A percentile compares a stretch with the other conserved stretches of the same genome.
These are phyloP conservation scores for Macrolepiota albuminosa DNA, from an alignment of 768 basidiomycete genomes.

Conservation along the genomic window DNA sequence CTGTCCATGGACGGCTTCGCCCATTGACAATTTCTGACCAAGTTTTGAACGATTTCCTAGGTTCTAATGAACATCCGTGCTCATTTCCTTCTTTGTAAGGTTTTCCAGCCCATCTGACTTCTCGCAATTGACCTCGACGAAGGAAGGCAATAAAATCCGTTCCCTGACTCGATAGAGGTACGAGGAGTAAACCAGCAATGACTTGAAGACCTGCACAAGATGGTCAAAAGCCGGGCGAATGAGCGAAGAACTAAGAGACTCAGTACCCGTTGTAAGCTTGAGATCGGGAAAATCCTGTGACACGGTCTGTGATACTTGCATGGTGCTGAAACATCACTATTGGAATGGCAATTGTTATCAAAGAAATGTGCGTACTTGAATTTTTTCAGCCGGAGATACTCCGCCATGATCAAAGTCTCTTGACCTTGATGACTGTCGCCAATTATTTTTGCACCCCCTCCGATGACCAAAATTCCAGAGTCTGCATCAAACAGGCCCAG, in stretches of 20 bases:
- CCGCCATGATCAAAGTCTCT: slow-evolving; percentile 73
- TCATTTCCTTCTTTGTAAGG: slow-evolving; percentile 44
- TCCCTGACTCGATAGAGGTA: slow-evolving; percentile 68
- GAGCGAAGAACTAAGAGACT: not conserved
- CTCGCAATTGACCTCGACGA: slow-evolving; percentile 66
- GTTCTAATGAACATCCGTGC: slow-evolving; percentile 48
- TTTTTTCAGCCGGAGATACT: slow-evolving; percentile 72
- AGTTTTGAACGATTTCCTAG: slow-evolving; percentile 72
- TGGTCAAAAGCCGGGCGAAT: not conserved
- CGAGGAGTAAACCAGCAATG: slow-evolving; percentile 70
- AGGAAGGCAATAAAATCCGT: slow-evolving; percentile 80
- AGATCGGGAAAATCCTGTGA: slow-evolving; percentile 70
- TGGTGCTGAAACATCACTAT: slow-evolving; percentile 34
- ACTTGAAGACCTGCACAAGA: slow-evolving; percentile 42
- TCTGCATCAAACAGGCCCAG: slow-evolving; percentile 76
- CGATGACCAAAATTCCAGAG: slow-evolving; percentile 65
- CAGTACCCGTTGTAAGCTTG: slow-evolving; percentile 42
- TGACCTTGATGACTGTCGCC: slow-evolving; percentile 70
- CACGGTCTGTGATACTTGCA: slow-evolving; percentile 70
- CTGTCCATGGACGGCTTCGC: slow-evolving; percentile 67
- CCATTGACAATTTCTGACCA: slow-evolving; percentile 77
- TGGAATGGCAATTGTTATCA: not conserved
- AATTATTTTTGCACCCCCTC: slow-evolving; percentile 68
- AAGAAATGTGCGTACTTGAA: slow-evolving; percentile 36
- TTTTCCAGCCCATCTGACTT: slow-evolving; percentile 77